Evolutionary conservation across 2,329 filamentous ascomycete genomes (phyloP).

Genomic region (Stromatinia cepivora): DNA sequence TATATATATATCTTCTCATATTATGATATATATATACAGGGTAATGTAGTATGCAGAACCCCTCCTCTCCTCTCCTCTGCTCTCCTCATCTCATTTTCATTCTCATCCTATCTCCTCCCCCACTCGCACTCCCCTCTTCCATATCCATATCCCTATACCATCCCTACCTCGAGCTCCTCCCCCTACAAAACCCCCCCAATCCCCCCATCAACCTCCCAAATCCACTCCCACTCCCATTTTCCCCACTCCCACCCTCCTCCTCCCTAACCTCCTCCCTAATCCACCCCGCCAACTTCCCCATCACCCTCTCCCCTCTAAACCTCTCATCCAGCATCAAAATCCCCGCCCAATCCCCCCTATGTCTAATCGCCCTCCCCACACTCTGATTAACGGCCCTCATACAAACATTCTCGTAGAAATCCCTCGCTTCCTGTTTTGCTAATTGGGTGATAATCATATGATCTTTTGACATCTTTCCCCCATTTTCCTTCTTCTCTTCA

Average conservation of each 20-base stretch:
- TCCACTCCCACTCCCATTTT: slow-evolving; percentile 54
- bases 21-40: no score
- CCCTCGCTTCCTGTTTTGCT: slow-evolving; percentile 61
- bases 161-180: no score
- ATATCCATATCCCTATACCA: background rate
- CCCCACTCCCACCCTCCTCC: slow-evolving; percentile 54
- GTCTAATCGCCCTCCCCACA: slow-evolving; percentile 88
- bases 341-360: slow-evolving; percentile 83
- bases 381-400: slow-evolving; percentile 98
- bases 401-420: slow-evolving; percentile 91
- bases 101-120: no score
- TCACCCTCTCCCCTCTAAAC: slow-evolving; percentile 73
- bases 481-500: slow-evolving; percentile 19
- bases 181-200: slow-evolving; percentile 58
- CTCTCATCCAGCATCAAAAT: slow-evolving; percentile 83
- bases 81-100: no score
- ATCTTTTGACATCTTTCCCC: slow-evolving; percentile 31
- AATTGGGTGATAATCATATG: slow-evolving; percentile 44
- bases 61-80: no score
- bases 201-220: slow-evolving; percentile 58
- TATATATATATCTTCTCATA: no score
- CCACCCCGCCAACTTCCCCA: slow-evolving; percentile 82
- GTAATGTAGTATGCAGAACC: no score
- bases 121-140: no score
- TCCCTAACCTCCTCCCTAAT: slow-evolving; percentile 66